phyloP scores from a whole-genome alignment of 1,284 basidiomycete genomes.

The Trametes pubescens region DNA sequence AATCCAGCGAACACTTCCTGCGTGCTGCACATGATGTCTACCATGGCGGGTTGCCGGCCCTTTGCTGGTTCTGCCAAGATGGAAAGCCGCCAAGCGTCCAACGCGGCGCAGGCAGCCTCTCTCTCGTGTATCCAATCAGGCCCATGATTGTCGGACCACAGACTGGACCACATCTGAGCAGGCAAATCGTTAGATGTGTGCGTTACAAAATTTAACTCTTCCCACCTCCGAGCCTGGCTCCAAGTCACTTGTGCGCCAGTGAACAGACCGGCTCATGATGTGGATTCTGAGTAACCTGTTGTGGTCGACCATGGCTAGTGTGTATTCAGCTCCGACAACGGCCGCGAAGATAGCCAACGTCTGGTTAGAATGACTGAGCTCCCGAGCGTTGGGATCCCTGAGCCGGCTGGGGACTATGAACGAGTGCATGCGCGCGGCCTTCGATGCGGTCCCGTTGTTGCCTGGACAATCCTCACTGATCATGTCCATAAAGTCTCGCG shows the following conservation, averaged over 20 bases:
- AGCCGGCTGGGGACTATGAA: too few species aligned
- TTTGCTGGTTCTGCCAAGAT: too few species aligned
- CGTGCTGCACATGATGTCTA: too few species aligned
- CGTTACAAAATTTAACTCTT: too few species aligned
- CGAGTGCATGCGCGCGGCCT: too few species aligned
- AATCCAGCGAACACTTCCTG: too few species aligned
- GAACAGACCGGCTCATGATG: not conserved
- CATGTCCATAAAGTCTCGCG: too few species aligned
- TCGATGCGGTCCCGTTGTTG: too few species aligned
- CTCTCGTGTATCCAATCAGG: conserved; percentile 2
- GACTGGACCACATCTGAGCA: not conserved
- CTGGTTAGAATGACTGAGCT: not conserved
- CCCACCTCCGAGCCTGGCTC: not conserved
- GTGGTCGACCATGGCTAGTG: not conserved
- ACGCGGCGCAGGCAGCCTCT: not conserved
- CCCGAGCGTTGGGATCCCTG: too few species aligned
- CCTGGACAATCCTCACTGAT: too few species aligned
- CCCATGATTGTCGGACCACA: not conserved
- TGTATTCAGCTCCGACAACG: not conserved
- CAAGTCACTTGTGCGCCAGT: not conserved
- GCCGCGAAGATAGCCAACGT: not conserved
- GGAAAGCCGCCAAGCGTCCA: too few species aligned
- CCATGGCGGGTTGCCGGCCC: too few species aligned
- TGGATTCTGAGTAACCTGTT: not conserved
- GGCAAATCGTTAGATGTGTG: not conserved